Evolutionary conservation across 2,329 filamentous ascomycete species (phyloP).

Genomic region (Aureobasidium mangrovei): DNA sequence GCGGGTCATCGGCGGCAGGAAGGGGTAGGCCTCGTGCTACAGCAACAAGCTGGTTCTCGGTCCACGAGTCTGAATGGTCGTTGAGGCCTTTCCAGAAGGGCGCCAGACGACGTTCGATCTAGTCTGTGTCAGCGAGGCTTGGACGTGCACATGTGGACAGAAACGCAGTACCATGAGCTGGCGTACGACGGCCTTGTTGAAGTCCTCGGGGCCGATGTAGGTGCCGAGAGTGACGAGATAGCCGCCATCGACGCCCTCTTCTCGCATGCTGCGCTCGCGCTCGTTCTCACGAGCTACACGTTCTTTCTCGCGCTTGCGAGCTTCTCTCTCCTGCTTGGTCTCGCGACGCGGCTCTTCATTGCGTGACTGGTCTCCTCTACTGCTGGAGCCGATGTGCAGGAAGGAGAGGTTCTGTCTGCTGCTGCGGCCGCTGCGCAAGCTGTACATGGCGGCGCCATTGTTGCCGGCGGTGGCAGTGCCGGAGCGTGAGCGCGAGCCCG

Average conservation of each 20-base stretch:
- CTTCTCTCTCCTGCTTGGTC: conserved; percentile 85
- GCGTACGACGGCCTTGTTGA: conserved; percentile 77
- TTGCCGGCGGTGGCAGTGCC: conserved; percentile 24
- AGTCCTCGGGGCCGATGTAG: conserved; percentile 88
- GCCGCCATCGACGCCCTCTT: conserved; percentile 90
- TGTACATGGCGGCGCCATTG: conserved; percentile 32
- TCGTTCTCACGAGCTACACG: conserved; percentile 67
- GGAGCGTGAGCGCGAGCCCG: conserved; percentile 27
- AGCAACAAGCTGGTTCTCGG: conserved; percentile 89
- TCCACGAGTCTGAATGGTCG: conserved; percentile 82
- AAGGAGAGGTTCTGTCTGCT: conserved; percentile 52
- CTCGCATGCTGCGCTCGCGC: conserved; percentile 78
- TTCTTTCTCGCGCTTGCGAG: conserved; percentile 75
- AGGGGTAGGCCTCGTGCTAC: conserved; percentile 77
- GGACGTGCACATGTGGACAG: not conserved
- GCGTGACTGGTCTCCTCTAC: conserved; percentile 19
- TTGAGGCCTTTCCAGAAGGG: conserved; percentile 94
- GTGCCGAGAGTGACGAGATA: conserved; percentile 90
- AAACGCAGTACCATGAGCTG: conserved; percentile 67
- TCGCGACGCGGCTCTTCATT: conserved; percentile 60
- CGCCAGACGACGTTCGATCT: conserved; percentile 88
- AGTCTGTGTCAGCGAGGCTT: conserved; percentile 8
- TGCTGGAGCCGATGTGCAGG: conserved; percentile 43
- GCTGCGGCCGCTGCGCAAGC: conserved; percentile 35
- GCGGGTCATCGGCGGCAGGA: conserved; percentile 74